These are phyloP conservation scores for Leptodontidium sp. DNA, from an alignment of 2,329 filamentous ascomycete species.

Conservation along the genomic window DNA sequence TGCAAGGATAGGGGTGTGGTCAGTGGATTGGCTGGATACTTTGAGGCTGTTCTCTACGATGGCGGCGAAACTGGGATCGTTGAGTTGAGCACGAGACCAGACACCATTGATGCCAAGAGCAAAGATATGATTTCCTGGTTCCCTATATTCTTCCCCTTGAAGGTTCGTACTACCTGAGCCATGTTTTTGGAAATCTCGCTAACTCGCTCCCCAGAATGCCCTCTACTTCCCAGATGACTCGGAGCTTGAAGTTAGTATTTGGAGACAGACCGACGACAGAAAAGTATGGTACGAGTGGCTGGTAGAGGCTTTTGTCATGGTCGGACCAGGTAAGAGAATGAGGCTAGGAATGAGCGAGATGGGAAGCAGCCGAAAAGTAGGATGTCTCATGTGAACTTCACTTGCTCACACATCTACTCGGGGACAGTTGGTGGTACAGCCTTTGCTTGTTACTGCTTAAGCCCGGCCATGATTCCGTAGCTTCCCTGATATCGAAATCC, in stretches of 20 bases:
- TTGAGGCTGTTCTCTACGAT: slow-evolving; percentile 92
- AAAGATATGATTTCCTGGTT: slow-evolving; percentile 99
- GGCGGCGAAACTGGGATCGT: slow-evolving; percentile 62
- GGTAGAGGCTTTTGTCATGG: slow-evolving; percentile 81
- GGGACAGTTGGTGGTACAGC: not conserved
- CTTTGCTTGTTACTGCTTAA: slow-evolving; percentile 11
- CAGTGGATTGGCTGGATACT: slow-evolving; percentile 93
- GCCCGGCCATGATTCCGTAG: slow-evolving; percentile 11
- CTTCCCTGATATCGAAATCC: slow-evolving; percentile 33
- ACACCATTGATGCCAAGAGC: slow-evolving; percentile 91
- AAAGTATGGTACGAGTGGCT: slow-evolving; percentile 99
- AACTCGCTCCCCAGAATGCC: slow-evolving; percentile 68
- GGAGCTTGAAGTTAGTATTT: slow-evolving; percentile 92
- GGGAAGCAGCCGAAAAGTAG: slow-evolving; percentile 73
- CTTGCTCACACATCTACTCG: not conserved
- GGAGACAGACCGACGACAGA: slow-evolving; percentile 92
- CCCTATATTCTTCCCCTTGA: slow-evolving; percentile 96
- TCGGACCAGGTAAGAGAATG: slow-evolving; percentile 66
- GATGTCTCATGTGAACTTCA: slow-evolving; percentile 69
- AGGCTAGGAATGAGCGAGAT: slow-evolving; percentile 72
- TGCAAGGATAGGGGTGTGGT: slow-evolving; percentile 82
- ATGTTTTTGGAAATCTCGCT: slow-evolving; percentile 20
- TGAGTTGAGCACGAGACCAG: slow-evolving; percentile 91
- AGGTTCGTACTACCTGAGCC: slow-evolving; percentile 63
- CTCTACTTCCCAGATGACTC: slow-evolving; percentile 85